Base-by-base conservation (phyloP, 2,329 filamentous ascomycete species). In the Teratosphaeria epicoccoides region DNA sequence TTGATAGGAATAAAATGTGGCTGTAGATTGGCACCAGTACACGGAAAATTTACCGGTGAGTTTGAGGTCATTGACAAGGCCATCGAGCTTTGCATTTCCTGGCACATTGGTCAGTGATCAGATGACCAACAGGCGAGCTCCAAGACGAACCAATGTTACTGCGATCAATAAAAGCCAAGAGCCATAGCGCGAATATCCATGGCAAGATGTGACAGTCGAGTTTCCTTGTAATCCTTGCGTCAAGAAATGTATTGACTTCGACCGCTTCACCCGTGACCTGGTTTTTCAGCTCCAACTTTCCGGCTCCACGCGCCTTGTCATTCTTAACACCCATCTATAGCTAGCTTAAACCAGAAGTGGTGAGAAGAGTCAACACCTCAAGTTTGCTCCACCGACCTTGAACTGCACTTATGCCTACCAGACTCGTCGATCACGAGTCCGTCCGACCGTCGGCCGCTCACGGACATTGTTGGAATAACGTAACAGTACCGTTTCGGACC, bases 81-180 rank as follows among this genome's bases (percentile, higher is more conserved):
- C 70, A 20, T 70, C 69, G 48, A 74, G 70, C 33, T 68, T 66
- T 0, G 72, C 71, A 47, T 73, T 74, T 29, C 71, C 46, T 45
- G 43, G 24, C 7, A 33, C 28, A 14, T 43, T 7, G 22, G 37
- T 51, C 14, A 48, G 45, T 24, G 6, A n/a, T 17, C 7, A 24
- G 43, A 33, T 28, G 17, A 28, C 45, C 46, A 17, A 6, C 22
- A 40, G 46, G 24, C 12, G 33, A 7, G 23, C 10, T 14, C 7
- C 10, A 10, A 26, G 11, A 50, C 57, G 43, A 33, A 59, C 61
- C 59, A 43, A 62, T 63, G 29, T 65, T 65, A 43, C 60, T 62
- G 24, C 71, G 62, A 55, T 75, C 73, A 52, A 76, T 74, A 63
- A 74, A 74, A 6, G 72, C 70, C 17, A 75, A 63, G 3, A 74